These are phyloP conservation scores for Bathelium albidoporum DNA, from an alignment of 495 filamentous ascomycete species.

Conservation along the genomic window DNA sequence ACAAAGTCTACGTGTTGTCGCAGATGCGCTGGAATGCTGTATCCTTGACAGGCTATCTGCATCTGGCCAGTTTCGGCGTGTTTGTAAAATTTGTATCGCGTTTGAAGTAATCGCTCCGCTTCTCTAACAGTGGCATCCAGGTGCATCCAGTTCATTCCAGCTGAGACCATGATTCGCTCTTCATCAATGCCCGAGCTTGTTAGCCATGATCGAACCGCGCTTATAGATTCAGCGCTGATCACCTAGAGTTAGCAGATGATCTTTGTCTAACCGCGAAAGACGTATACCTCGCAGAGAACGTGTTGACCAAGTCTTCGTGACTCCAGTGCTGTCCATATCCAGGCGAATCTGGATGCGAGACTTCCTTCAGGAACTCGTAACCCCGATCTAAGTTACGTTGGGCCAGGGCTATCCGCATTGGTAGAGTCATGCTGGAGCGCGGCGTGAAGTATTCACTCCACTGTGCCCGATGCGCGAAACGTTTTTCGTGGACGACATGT, in stretches of 20 bases:
- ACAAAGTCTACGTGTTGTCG: slow-evolving; percentile 29
- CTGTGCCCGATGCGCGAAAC: neutral
- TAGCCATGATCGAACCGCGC: slow-evolving; percentile 11
- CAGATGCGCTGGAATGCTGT: slow-evolving; percentile 24
- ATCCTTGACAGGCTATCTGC: slow-evolving; percentile 18
- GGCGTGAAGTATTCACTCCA: slow-evolving; percentile 2
- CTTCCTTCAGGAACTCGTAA: slow-evolving; percentile 8
- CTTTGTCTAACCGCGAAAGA: neutral
- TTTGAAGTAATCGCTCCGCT: slow-evolving; percentile 19
- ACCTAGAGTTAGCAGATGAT: neutral
- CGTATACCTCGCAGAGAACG: slow-evolving; percentile 8
- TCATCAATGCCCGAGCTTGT: slow-evolving; percentile 4
- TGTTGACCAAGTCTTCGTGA: slow-evolving; percentile 17
- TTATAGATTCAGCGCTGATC: slow-evolving; percentile 2
- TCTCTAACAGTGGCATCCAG: slow-evolving; percentile 20
- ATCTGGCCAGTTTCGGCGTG: slow-evolving; percentile 9
- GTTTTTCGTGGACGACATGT: slow-evolving; percentile 16
- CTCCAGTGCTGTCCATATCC: slow-evolving; percentile 23
- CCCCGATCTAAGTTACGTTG: slow-evolving; percentile 19
- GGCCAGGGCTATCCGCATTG: slow-evolving; percentile 16
- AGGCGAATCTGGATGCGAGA: slow-evolving; percentile 18
- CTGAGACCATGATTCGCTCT: slow-evolving; percentile 1
- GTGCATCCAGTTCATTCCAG: neutral
- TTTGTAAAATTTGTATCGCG: slow-evolving; percentile 20
- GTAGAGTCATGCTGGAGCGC: slow-evolving; percentile 8